Base-by-base conservation (phyloP, 2,329 filamentous ascomycete genomes). In the Septoria petroselini region DNA sequence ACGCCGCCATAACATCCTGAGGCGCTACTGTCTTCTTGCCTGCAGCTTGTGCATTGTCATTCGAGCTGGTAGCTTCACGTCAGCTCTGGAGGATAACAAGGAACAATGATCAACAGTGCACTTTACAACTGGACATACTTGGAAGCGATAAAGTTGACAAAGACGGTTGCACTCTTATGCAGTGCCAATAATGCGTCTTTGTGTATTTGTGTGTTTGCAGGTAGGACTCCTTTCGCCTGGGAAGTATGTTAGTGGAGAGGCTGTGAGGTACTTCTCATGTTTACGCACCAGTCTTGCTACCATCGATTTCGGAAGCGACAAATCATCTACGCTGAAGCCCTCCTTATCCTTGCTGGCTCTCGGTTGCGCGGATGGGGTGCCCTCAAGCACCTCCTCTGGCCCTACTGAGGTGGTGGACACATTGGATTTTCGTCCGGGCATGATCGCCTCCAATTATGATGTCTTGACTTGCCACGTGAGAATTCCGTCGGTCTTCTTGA, bases 161-260 rank as follows among this genome's bases (percentile, higher is more conserved):
- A 93, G 0, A 93, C 83, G 1, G 86, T 91, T 6, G 88, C 85
- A 68, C 85, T 86, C 71, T 91, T 91, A 58, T 81, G 85, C 73
- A 93, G 78, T 7, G 87, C 88, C 43, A 88, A 71, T 47, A 91
- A 80, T 34, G 88, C 88, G 71, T 90, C 89, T 63, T 84, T 87
- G 67, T 91, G 86, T 41, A 91, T 87, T 69, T 89, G 85, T 4
- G 87, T 91, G 65, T 90, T 90, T 4, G 86, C 44, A n/a, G 50
- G 50, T 34, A 43, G 49, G 40, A 54, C 50, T 49, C 49, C 35
- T 49, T 52, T 41, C 8, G 33, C 29, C 43, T 47, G 25, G 9
- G 6, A 7, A 23, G 15, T 11, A 27, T 1, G 35, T 37, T 7
- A 25, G 38, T 18, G 40, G 34, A 18, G 19, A 30, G 15, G 15